A percentile compares a stretch with the other conserved stretches of the same genome.
phyloP scores from a whole-genome alignment of 352 stramenopile species.

The Pythium folliculosum region DNA sequence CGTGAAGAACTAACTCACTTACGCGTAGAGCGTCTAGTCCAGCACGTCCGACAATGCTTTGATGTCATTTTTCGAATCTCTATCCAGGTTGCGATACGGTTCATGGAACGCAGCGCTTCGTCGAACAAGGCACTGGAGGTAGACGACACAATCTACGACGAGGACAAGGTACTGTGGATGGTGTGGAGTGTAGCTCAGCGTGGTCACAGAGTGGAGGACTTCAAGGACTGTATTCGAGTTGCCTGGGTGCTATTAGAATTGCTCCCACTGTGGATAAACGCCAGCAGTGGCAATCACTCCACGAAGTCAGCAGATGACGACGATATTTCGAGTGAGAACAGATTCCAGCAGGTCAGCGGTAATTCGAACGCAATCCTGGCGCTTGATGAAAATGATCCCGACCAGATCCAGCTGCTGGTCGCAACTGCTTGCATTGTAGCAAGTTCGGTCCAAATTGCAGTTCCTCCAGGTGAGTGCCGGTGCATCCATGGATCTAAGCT shows the following conservation, averaged over 20 bases:
- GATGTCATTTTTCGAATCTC: conserved; percentile 19
- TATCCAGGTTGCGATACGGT: background rate
- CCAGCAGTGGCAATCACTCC: background rate
- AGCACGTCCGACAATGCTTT: conserved; percentile 13
- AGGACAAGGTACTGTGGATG: conserved; percentile 24
- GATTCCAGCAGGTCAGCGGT: background rate
- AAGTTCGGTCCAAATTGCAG: conserved; percentile 23
- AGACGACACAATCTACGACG: background rate
- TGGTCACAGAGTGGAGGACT: conserved; percentile 16
- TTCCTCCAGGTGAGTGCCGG: conserved; percentile 33
- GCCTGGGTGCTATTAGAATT: conserved; percentile 26
- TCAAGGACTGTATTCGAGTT: conserved; percentile 23
- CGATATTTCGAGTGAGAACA: background rate
- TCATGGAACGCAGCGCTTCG: conserved; percentile 1
- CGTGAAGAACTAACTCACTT: background rate
- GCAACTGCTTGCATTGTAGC: conserved; percentile 38
- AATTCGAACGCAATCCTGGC: conserved; percentile 8
- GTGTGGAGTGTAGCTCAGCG: conserved; percentile 21
- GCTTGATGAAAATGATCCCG: conserved; percentile 20
- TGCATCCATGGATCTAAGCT: background rate
- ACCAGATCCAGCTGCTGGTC: conserved; percentile 34
- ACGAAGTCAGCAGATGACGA: background rate
- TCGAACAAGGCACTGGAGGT: background rate
- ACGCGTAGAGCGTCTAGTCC: background rate
- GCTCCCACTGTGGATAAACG: conserved; percentile 24